Evolutionary conservation across 208 protist species (phyloP).

Genomic region (Wallacemonas rigidus): DNA sequence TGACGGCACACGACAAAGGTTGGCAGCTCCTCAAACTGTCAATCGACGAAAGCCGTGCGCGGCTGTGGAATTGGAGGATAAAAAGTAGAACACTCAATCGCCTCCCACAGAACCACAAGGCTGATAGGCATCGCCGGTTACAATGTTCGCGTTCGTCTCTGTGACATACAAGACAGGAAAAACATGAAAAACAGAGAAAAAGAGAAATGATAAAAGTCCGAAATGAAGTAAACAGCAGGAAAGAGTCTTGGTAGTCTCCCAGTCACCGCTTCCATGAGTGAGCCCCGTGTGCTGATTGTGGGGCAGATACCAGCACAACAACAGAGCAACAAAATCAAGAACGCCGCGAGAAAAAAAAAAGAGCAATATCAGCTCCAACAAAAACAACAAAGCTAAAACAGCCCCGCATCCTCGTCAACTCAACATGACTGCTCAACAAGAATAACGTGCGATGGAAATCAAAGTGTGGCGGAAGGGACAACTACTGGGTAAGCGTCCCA

Average conservation of each 20-base stretch:
- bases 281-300: neutral
- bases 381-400: constrained; percentile 13
- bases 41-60: neutral
- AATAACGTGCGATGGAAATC: too few species aligned
- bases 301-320: constrained; percentile 11
- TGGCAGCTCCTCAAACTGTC: neutral
- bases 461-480: too few species aligned
- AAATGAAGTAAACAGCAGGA: constrained; percentile 20
- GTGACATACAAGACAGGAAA: too few species aligned
- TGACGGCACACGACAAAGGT: constrained; percentile 4
- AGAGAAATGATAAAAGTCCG: neutral
- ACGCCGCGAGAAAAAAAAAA: constrained; percentile 17
- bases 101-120: too few species aligned
- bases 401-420: too few species aligned
- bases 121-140: too few species aligned
- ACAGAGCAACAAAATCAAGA: constrained; percentile 13
- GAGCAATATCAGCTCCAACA: constrained; percentile 7
- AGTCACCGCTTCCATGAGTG: too few species aligned
- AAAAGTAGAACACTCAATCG: neutral
- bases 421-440: too few species aligned
- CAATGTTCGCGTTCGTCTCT: too few species aligned
- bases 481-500: too few species aligned
- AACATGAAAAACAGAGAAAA: neutral
- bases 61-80: neutral
- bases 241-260: neutral